These are phyloP conservation scores for Phytophthora quininea DNA, from an alignment of 352 stramenopile genomes.

Conservation along the genomic window DNA sequence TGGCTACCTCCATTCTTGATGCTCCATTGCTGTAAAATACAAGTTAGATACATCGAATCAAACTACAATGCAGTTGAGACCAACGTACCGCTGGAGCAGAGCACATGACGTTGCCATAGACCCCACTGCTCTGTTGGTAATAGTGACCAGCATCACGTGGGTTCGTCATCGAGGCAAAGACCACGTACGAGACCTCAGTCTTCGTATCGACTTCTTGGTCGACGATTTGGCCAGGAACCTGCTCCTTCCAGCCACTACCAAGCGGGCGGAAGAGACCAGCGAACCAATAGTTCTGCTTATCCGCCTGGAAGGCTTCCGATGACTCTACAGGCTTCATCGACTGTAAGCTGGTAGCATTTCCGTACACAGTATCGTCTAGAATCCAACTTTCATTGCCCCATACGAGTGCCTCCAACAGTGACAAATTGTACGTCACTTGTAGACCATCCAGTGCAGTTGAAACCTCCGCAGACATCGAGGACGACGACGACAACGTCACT, in stretches of 20 bases:
- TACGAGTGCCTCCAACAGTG: constrained; percentile 66
- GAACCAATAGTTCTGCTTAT: constrained; percentile 56
- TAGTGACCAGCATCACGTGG: constrained; percentile 62
- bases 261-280: constrained; percentile 69
- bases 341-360: constrained; percentile 36
- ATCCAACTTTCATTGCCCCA: constrained; percentile 74
- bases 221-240: constrained; percentile 62
- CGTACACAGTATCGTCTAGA: constrained; percentile 46
- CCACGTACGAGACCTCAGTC: constrained; percentile 54
- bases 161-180: constrained; percentile 64
- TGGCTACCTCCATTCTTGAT: constrained; percentile 64
- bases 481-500: constrained; percentile 26
- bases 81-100: constrained; percentile 63
- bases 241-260: constrained; percentile 50
- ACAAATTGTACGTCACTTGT: constrained; percentile 75
- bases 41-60: constrained; percentile 5
- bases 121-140: constrained; percentile 67
- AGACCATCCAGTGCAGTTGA: constrained; percentile 33
- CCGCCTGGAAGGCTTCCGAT: constrained; percentile 50
- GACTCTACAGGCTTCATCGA: constrained; percentile 46
- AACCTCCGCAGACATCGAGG: constrained; percentile 22
- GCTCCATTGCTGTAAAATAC: constrained; percentile 66
- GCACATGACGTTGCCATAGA: constrained; percentile 78
- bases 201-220: constrained; percentile 59
- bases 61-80: constrained; percentile 3